Evolutionary conservation across 73 alveolate genomes (phyloP), one percentile per base, ranked within the genome.

Genomic region (Symbiodinium natans): DNA sequence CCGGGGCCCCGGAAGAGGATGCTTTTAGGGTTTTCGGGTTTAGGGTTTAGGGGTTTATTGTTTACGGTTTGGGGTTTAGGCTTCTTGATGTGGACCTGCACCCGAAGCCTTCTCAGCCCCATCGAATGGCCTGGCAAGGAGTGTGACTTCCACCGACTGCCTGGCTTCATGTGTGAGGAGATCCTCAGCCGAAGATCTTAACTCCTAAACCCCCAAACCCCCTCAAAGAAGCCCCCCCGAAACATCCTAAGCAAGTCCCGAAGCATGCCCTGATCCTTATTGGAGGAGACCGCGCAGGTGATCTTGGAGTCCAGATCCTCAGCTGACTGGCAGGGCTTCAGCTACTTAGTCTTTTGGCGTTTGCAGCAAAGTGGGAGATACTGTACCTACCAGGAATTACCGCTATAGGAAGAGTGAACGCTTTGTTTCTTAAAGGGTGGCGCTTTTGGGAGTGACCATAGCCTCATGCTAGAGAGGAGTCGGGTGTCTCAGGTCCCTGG

Each of bases 131-230:
- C 83, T 23, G 17, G 15, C 29, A 31, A 84, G 95, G 95, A 31
- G 31, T 88, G 95, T 48, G 23, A 25, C 43, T 88, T 88, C 73
- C 63, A 63, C 43, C 27, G 95, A 52, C 86, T 88, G 21, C 86
- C 77, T 74, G 84, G 33, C 6, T 13, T 74, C 29, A 23, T 74
- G 4, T 43, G 33, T 10, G 40, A 17, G 42, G 84, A 29, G 82
- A 25, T 29, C 39, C n/a, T n/a, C n/a, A n/a, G n/a, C n/a, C n/a
- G n/a, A n/a, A n/a, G n/a, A n/a, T n/a, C n/a, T n/a, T n/a, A n/a
- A n/a, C n/a, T n/a, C n/a, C n/a, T n/a, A n/a, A n/a, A n/a, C n/a
- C n/a, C n/a, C n/a, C n/a, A n/a, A n/a, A n/a, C n/a, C n/a, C n/a
- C n/a, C n/a, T n/a, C n/a, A n/a, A n/a, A n/a, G n/a, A n/a, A 48